Conservation (phyloP, 192 early-diverging fungal species). For the Diversispora eburnea region DNA sequence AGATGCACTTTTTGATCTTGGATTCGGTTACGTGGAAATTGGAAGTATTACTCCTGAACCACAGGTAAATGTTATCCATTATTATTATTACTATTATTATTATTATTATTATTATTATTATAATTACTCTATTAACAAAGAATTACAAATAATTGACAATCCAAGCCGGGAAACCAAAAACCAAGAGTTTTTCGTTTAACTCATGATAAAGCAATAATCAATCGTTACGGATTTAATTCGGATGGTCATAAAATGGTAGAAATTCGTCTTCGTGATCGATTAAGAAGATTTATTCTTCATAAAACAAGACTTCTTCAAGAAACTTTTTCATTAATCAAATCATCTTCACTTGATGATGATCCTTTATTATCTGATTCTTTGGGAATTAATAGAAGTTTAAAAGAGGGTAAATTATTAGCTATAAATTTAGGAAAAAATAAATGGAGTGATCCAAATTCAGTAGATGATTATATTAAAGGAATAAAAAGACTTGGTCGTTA, state of each 20-base stretch:
- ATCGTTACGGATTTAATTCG: slow-evolving; percentile 89
- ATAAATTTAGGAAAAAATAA: slow-evolving; percentile 93
- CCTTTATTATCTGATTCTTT: slow-evolving; percentile 36
- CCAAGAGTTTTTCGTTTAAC: slow-evolving; percentile 83
- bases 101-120: background rate
- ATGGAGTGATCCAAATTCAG: slow-evolving; percentile 58
- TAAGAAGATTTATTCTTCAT: slow-evolving; percentile 58
- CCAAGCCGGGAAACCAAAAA: slow-evolving; percentile 74
- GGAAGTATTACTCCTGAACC: slow-evolving; percentile 83
- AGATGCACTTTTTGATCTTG: slow-evolving; percentile 76
- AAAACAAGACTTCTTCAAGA: slow-evolving; percentile 44
- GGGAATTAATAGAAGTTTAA: slow-evolving; percentile 56
- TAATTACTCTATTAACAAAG: background rate
- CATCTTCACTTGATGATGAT: slow-evolving; percentile 33
- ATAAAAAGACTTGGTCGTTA: slow-evolving; percentile 65
- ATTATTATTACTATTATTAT: background rate
- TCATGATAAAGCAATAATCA: slow-evolving; percentile 73
- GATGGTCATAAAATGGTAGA: slow-evolving; percentile 65
- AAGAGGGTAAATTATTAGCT: slow-evolving; percentile 61
- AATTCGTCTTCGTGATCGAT: slow-evolving; percentile 64
- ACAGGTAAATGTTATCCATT: slow-evolving; percentile 49
- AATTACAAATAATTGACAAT: background rate
- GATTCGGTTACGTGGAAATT: slow-evolving; percentile 89
- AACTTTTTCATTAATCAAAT: slow-evolving; percentile 43
- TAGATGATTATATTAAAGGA: slow-evolving; percentile 80